Evolutionary conservation across 768 basidiomycete genomes (phyloP).

Genomic region (Leccinum sublutescens): DNA sequence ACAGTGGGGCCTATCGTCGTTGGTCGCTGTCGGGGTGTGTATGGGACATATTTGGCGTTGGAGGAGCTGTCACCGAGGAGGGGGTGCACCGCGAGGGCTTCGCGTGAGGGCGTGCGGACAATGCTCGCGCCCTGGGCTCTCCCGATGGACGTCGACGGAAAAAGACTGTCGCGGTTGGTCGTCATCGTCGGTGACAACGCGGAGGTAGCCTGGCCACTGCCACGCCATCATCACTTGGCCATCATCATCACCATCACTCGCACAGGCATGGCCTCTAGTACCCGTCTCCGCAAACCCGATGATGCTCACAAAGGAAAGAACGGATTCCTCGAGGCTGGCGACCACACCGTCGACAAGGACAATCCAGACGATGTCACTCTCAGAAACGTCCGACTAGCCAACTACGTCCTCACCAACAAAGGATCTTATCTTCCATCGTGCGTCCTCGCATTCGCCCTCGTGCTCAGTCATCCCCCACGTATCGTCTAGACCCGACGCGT

Average conservation of each 20-base stretch:
- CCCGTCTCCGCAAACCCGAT: conserved; percentile 13
- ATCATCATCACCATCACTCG: not conserved
- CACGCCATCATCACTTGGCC: not conserved
- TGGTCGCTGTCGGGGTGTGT: conserved; percentile 70
- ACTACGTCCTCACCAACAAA: conserved; percentile 41
- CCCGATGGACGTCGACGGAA: conserved; percentile 57
- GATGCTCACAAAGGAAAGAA: conserved; percentile 13
- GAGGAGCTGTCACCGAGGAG: conserved; percentile 43
- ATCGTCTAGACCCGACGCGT: conserved; percentile 16
- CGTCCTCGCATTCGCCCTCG: conserved; percentile 2
- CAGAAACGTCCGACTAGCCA: conserved; percentile 35
- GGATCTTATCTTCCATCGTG: conserved; percentile 42
- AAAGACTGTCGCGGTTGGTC: conserved; percentile 35
- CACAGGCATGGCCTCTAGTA: conserved; percentile 1
- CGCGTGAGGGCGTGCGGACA: conserved; percentile 46
- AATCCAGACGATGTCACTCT: conserved; percentile 26
- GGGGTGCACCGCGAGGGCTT: conserved; percentile 61
- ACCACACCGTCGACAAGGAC: conserved; percentile 8
- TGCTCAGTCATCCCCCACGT: not conserved
- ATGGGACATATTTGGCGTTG: conserved; percentile 61
- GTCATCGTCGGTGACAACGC: conserved; percentile 30
- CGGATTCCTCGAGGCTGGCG: conserved; percentile 24
- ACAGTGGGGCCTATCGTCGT: conserved; percentile 45
- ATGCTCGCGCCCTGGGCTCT: conserved; percentile 45
- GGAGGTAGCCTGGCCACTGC: not conserved